Conservation (phyloP, 257 asterid genomes). For the Solanum bulbocastanum region DNA sequence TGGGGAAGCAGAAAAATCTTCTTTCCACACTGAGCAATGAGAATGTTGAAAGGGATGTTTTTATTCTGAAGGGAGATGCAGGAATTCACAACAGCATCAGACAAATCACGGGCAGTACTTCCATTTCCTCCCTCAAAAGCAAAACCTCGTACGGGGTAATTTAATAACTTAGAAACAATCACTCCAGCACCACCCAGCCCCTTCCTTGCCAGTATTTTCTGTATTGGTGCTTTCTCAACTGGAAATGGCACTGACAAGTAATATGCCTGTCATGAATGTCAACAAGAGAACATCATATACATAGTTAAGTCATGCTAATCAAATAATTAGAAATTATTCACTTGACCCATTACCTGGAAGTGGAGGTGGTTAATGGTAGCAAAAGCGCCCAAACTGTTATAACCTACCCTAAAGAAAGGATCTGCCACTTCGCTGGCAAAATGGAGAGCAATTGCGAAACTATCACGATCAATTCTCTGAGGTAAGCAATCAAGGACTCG, state of each 20-base stretch:
- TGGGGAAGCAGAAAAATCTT: constrained; percentile 59
- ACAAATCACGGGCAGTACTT: constrained; percentile 18
- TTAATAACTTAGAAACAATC: constrained; percentile 42
- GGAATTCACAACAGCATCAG: constrained; percentile 44
- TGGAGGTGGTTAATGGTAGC: constrained; percentile 84
- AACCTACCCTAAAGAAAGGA: constrained; percentile 62
- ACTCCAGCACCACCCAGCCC: constrained; percentile 29
- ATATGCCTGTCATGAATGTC: constrained; percentile 40
- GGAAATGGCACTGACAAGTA: constrained; percentile 59
- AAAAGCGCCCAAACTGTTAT: constrained; percentile 77
- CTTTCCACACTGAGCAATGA: constrained; percentile 50
- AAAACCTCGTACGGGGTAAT: constrained; percentile 57
- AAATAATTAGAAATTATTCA: background rate
- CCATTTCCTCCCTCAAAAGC: constrained; percentile 51
- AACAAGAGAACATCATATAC: background rate
- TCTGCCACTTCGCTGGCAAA: constrained; percentile 49
- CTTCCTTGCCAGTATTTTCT: constrained; percentile 30
- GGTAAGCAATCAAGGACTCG: constrained; percentile 55
- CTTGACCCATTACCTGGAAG: constrained; percentile 45
- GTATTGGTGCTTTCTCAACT: constrained; percentile 49
- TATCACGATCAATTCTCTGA: constrained; percentile 41
- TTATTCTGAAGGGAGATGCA: constrained; percentile 50
- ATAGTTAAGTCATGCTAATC: background rate
- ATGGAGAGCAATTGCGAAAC: constrained; percentile 46
- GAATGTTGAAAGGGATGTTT: constrained; percentile 55